Base-by-base conservation (phyloP, 352 stramenopile genomes). In the Thalassiosira mediterranea region DNA sequence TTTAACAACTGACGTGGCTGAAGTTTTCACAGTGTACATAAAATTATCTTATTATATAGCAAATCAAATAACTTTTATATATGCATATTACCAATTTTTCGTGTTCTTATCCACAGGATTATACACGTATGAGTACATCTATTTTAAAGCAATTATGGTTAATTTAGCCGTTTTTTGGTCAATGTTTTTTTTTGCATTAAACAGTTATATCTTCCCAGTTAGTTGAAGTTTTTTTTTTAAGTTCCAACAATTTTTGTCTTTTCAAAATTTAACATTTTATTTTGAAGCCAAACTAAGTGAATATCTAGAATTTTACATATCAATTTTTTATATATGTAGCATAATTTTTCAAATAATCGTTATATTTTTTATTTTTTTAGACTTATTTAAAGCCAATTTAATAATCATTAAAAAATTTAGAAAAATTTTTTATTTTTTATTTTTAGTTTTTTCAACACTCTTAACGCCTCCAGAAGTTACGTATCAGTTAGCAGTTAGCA, bases 301-400 rank as follows among this genome's bases (percentile, higher is more conserved):
- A 63, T 68, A 72, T 74, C 56, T 57, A 5, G 8, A n/a, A 71
- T 68, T 74, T 68, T 72, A 67, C 32, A 32, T 23, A 4, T 37
- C 49, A 29, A 34, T 31, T 4, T 58, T 37, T 58, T 58, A 58
- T 13, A 28, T 72, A 15, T 58, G 42, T 48, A 23, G 5, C 5
- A 10, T 72, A 4, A 13, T 72, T 19, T n/a, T 15, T 46, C 53
- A 65, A 69, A 8, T 13, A 21, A 23, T 23, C 21, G 38, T 69
- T 46, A 3, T 44, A 15, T 15, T 34, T 40, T 70, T 73, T 65
- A 48, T 52, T 53, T 66, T 75, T 68, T 44, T 67, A 32, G 37
- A 23, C 63, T 56, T n/a, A 75, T 56, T 58, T 72, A 72, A 11
- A 68, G 15, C 11, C 70, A 60, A 51, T 38, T 61, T 32, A 61